Base-by-base conservation (phyloP, 2,329 filamentous ascomycete genomes). In the Trichoderma brevicompactum region DNA sequence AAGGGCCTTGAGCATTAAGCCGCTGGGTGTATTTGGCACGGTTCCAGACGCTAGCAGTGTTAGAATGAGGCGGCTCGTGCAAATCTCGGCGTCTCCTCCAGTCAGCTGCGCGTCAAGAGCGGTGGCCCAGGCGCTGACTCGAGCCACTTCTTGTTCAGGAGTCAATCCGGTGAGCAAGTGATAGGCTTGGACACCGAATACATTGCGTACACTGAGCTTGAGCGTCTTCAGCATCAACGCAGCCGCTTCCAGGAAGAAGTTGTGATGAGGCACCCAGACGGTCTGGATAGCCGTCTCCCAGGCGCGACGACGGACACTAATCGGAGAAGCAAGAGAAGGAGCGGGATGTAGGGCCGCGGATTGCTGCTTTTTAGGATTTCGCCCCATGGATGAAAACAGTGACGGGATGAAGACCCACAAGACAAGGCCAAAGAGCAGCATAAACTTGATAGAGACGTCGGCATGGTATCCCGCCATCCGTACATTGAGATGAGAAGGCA, bases 221-320 rank as follows among this genome's bases (percentile, higher is more conserved):
- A 91, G 77, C 63, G 89, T 92, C 80, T 97, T 95, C 48, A 92
- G 81, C 7, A 88, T 82, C 28, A 97, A 83, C 3, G 93, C 94
- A 15, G 91, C 88, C 64, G 92, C 90, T 76, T 97, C 94, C 3
- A 96, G 86, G 70, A 94, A 84, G 75, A 96, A 94, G 70, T 90
- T 92, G 76, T 96, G 92, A 19, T 89, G 87, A 10, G 94, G 94
- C 13, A 97, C 91, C 86, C 93, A 96, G 28, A 97, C 92, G 4
- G 91, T 94, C 78, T 97, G 94, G 66, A 97, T 89, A 7, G 94
- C 92, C 3, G 94, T 97, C 65, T 96, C 87, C 94, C 94, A 97
- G 38, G 94, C 94, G 75, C 93, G 91, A 67, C 90, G 88, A 58
- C 93, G 89, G 52, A 96, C 90, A 70, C 95, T 87, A 65, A 96